phyloP scores from a whole-genome alignment of 2,329 filamentous ascomycete genomes.

The Neofusicoccum cordaticola region DNA sequence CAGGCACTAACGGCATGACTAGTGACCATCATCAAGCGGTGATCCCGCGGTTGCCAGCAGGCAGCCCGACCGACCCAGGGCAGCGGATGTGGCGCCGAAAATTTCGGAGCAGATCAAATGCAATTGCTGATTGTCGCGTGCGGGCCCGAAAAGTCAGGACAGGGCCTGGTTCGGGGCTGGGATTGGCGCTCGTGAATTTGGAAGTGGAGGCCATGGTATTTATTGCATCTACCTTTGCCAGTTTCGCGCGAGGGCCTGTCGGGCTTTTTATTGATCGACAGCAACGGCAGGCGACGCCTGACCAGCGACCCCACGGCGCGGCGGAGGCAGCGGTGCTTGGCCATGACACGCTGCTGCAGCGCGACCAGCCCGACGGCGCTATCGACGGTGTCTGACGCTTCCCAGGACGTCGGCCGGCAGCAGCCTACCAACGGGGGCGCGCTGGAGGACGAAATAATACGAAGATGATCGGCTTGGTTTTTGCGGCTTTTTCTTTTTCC shows the following conservation, averaged over 20 bases:
- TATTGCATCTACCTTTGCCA: constrained; percentile 9
- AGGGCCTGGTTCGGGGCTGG: neutral
- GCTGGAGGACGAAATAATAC: constrained; percentile 13
- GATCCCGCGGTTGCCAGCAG: constrained; percentile 19
- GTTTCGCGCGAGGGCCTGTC: constrained; percentile 8
- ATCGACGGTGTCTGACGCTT: constrained; percentile 14
- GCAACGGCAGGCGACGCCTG: constrained; percentile 11
- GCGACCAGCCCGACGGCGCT: constrained; percentile 9
- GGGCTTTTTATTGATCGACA: constrained; percentile 19
- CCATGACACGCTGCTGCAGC: neutral
- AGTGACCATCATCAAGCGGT: constrained; percentile 45
- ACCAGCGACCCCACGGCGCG: constrained; percentile 9
- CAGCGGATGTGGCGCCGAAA: constrained; percentile 16
- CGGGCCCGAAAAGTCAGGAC: neutral
- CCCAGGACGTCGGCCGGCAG: constrained; percentile 13
- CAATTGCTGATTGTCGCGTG: constrained; percentile 16
- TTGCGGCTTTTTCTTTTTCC: constrained; percentile 18
- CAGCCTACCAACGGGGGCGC: neutral
- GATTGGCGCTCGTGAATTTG: constrained; percentile 7
- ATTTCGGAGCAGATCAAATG: constrained; percentile 19
- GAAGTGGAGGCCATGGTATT: constrained; percentile 16
- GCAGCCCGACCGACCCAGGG: neutral
- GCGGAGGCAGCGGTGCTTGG: constrained; percentile 4
- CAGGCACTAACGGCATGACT: constrained; percentile 27
- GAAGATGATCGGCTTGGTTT: constrained; percentile 15